Evolutionary conservation across 2,329 filamentous ascomycete genomes (phyloP), one percentile per base, ranked within the genome.

Genomic region (Cladosporium austrohemisphaericum): DNA sequence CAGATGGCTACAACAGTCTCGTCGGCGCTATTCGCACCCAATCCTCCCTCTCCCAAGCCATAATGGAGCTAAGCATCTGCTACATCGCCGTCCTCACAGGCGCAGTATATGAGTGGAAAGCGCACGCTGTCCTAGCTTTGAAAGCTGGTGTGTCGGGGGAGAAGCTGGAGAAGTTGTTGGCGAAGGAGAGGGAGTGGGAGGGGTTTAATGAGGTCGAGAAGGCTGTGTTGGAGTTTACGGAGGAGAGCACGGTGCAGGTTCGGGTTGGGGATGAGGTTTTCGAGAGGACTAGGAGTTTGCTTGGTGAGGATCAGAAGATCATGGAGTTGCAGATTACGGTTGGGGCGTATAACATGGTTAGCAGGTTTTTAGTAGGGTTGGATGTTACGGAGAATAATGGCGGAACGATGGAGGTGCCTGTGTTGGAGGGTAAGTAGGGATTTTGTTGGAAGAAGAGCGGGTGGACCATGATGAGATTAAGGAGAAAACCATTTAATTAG

Each of bases 1-100:
- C 87, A 13, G 83, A 88, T 68, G 87, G 87, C 45, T 87, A 84
- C 83, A 87, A 86, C 71, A 70, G 73, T 10, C 84, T 87, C 65
- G 75, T 87, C 9, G 83, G 83, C 52, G 65, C 65, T 40, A 68
- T 70, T 29, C 62, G 68, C 33, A 61, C 62, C 28, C 58, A 65
- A 47, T 63, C 64, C 3, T 60, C 60, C 18, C 60, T 68, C 20
- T 54, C 59, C 7, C 56, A 56, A 18, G 57, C 58, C 8, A 49
- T 67, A 13, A 59, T 61, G 33, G 66, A 68, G 51, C 53, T 67
- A 14, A 63, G 64, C 11, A 66, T 68, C 28, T 65, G 63, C 56
- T 64, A 67, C 41, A 60, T 68, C 29, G 66, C 65, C 14, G 64
- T 68, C 8, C 54, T 68, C 35, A 68, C 67, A 38, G 45, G 52